Percentiles rank a stretch among this genome's conserved stretches.
Evolutionary conservation across 2,329 filamentous ascomycete genomes (phyloP).

Genomic region (Pseudogymnoascus sp.): DNA sequence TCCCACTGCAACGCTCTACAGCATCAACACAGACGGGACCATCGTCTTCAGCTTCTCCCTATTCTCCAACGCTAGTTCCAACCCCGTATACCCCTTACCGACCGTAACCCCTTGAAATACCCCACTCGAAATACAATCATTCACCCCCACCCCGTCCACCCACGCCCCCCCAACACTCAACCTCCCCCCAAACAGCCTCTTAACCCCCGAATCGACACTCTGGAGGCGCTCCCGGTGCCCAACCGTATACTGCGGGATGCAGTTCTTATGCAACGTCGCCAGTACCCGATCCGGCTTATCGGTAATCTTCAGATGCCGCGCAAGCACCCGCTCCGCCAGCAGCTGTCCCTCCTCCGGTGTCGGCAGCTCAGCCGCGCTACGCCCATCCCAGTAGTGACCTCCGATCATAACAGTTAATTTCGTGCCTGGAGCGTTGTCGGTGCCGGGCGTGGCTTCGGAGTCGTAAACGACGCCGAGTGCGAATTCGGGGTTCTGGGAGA

Average conservation of each 20-base stretch:
- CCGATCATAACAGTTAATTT: slow-evolving; percentile 93
- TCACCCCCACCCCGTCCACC: slow-evolving; percentile 33
- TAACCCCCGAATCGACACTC: slow-evolving; percentile 24
- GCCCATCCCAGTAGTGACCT: slow-evolving; percentile 77
- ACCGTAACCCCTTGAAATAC: background rate
- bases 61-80: background rate
- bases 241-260: slow-evolving; percentile 84
- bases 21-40: background rate
- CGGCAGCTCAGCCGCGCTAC: slow-evolving; percentile 42
- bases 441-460: slow-evolving; percentile 35
- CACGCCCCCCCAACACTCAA: slow-evolving; percentile 41
- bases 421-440: slow-evolving; percentile 49
- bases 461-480: slow-evolving; percentile 92
- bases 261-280: slow-evolving; percentile 56
- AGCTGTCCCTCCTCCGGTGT: slow-evolving; percentile 54
- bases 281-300: slow-evolving; percentile 52
- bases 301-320: slow-evolving; percentile 64
- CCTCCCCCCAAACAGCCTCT: slow-evolving; percentile 24
- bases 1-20: background rate
- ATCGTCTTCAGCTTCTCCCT: background rate
- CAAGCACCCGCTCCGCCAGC: slow-evolving; percentile 62
- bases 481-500: slow-evolving; percentile 68
- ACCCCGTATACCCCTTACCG: background rate
- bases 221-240: slow-evolving; percentile 47
- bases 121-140: slow-evolving; percentile 38